Evolutionary conservation across 371 early-diverging fungal species (phyloP), one percentile per base, ranked within the genome.

Genomic region (Rozella allomycis): DNA sequence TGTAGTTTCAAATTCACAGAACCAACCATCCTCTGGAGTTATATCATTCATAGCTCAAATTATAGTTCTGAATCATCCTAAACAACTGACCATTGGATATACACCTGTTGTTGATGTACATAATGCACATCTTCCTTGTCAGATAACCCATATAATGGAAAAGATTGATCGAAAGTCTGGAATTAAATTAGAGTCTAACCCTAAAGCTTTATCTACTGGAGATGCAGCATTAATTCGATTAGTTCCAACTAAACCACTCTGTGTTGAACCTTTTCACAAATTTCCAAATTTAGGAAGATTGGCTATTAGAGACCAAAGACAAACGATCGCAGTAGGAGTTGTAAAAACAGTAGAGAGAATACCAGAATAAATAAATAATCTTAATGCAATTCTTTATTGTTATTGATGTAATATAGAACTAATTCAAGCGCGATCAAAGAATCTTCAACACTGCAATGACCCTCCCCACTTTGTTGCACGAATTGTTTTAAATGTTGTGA

Each of bases 141-240:
- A 75, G 64, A 80, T 90, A 66, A 43, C 70, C 42, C 83, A 82
- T 66, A 69, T 90, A 31, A 41, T 70, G 32, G 78, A 82, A 67
- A 86, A 87, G 79, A 76, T 87, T 42, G 91, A 86, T 64, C 78
- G 85, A 58, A 84, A 82, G 75, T 67, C 83, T 54, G 84, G 85
- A 54, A 78, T 79, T 80, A 66, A 62, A 54, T 45, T 76, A 30
- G 81, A 82, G 61, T 80, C 76, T 51, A 49, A 54, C 46, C 88
- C 87, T 59, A 81, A 82, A 70, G 79, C 76, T 56, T 64, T 86
- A 62, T 81, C 84, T 70, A 68, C 75, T 49, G 83, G 83, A 49
- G 86, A 86, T 54, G 78, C 86, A 37, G 83, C 84, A 51, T 80
- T 86, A 56, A 83, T 88, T 67, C 75, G 77, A 74, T 67, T 86